Percentiles rank a stretch among this genome's conserved stretches.
Evolutionary conservation across 2,329 filamentous ascomycete genomes (phyloP).

Genomic region (Fusarium multiceps): DNA sequence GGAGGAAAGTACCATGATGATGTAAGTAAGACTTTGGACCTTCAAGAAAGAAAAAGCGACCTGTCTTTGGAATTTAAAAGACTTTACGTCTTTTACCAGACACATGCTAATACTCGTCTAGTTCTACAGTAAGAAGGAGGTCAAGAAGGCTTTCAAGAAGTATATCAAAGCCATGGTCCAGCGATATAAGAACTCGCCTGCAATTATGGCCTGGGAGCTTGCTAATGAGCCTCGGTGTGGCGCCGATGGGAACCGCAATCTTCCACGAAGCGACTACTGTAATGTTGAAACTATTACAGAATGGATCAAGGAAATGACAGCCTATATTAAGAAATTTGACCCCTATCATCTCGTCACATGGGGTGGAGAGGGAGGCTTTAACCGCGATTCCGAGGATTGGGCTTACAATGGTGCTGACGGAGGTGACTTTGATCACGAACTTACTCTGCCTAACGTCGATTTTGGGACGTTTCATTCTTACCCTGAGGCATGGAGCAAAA

Average conservation of each 20-base stretch:
- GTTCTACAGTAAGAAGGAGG: slow-evolving; percentile 28
- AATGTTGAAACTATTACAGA: slow-evolving; percentile 65
- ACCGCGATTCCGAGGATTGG: slow-evolving; percentile 56
- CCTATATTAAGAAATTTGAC: slow-evolving; percentile 72
- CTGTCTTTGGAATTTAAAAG: no score
- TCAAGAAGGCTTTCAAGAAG: slow-evolving; percentile 32
- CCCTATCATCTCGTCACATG: slow-evolving; percentile 69
- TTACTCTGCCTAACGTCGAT: slow-evolving; percentile 59
- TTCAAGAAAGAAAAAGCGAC: no score
- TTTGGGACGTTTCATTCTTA: slow-evolving; percentile 68
- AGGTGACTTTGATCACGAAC: slow-evolving; percentile 65
- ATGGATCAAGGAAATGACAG: slow-evolving; percentile 67
- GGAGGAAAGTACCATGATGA: slow-evolving; percentile 59
- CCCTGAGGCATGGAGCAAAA: slow-evolving; percentile 68
- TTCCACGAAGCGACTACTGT: slow-evolving; percentile 59
- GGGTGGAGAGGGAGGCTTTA: slow-evolving; percentile 69
- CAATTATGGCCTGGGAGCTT: slow-evolving; percentile 65
- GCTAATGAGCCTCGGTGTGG: slow-evolving; percentile 68
- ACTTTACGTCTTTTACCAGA: no score
- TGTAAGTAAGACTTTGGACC: not conserved
- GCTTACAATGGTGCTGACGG: slow-evolving; percentile 62
- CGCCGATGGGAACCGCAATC: slow-evolving; percentile 30
- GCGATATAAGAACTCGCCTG: slow-evolving; percentile 58
- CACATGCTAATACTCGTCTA: not conserved
- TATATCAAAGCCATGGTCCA: slow-evolving; percentile 60